A percentile compares a stretch with the other conserved stretches of the same genome.
Evolutionary conservation across 345 rosid species (phyloP).

Genomic region (Eucalyptus curtisii): DNA sequence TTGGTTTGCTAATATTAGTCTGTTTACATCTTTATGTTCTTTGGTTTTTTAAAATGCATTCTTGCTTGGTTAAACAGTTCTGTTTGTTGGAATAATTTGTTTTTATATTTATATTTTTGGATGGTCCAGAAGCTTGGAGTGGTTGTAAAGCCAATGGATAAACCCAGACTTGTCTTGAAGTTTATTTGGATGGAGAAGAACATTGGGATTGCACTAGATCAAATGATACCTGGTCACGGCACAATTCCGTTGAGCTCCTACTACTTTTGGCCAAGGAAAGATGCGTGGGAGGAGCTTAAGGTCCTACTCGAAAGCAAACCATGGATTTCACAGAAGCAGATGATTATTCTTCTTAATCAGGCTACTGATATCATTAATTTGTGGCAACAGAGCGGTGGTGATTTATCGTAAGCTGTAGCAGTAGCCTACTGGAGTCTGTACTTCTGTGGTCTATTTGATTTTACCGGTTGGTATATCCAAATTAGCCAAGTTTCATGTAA

Average conservation of each 20-base stretch:
- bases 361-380: slow-evolving; percentile 77
- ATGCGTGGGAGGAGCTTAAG: slow-evolving; percentile 89
- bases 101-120: neutral
- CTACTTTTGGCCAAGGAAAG: slow-evolving; percentile 83
- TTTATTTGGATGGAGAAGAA: slow-evolving; percentile 83
- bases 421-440: neutral
- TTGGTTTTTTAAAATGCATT: neutral
- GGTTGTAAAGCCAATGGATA: slow-evolving; percentile 69
- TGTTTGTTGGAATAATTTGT: neutral
- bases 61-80: neutral
- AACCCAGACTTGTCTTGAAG: slow-evolving; percentile 69
- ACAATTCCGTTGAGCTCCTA: slow-evolving; percentile 75
- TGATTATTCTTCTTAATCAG: slow-evolving; percentile 69
- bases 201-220: slow-evolving; percentile 73
- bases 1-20: neutral
- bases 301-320: slow-evolving; percentile 61
- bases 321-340: slow-evolving; percentile 71
- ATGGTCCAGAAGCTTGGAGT: slow-evolving; percentile 48
- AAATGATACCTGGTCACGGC: slow-evolving; percentile 58
- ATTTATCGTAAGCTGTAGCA: slow-evolving; percentile 4
- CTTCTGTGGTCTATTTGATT: neutral
- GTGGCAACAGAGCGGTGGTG: slow-evolving; percentile 57
- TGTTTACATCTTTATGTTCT: neutral
- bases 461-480: neutral
- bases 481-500: neutral